phyloP scores from a whole-genome alignment of 2,329 filamentous ascomycete species.

The Ophiognomonia clavigignenti-juglandacearum region DNA sequence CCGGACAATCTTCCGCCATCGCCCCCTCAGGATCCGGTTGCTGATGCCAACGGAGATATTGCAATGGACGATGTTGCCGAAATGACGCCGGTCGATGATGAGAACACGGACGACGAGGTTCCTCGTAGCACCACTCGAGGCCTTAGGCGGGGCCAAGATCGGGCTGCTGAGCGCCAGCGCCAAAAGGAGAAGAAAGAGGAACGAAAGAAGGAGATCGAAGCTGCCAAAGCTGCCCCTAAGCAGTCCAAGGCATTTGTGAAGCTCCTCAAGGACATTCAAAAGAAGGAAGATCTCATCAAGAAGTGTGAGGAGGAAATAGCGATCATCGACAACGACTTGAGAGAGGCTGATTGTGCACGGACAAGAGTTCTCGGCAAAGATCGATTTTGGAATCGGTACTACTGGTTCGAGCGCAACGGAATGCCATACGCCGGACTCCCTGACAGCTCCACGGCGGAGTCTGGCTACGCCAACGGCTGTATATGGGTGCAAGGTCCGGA shows the following conservation, averaged over 20 bases:
- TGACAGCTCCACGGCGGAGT: constrained; percentile 78
- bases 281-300: constrained; percentile 74
- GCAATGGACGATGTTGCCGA: constrained; percentile 63
- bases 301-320: constrained; percentile 82
- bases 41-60: constrained; percentile 49
- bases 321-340: constrained; percentile 82
- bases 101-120: constrained; percentile 65
- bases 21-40: constrained; percentile 43
- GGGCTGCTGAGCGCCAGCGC: constrained; percentile 71
- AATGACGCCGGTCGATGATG: constrained; percentile 53
- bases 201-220: constrained; percentile 61
- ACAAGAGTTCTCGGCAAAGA: constrained; percentile 89
- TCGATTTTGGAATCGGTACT: constrained; percentile 96
- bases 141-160: constrained; percentile 59
- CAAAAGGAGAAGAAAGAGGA: constrained; percentile 66
- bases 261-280: constrained; percentile 81
- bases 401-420: constrained; percentile 98
- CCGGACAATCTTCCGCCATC: constrained; percentile 68
- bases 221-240: constrained; percentile 63
- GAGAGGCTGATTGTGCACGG: constrained; percentile 88
- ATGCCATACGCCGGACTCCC: constrained; percentile 93
- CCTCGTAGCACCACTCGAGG: constrained; percentile 41
- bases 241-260: constrained; percentile 87
- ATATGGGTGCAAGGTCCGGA: constrained; percentile 97
- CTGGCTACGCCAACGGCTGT: constrained; percentile 88